Conservation (phyloP, 768 basidiomycete genomes). For the Lenzites betulinus region DNA sequence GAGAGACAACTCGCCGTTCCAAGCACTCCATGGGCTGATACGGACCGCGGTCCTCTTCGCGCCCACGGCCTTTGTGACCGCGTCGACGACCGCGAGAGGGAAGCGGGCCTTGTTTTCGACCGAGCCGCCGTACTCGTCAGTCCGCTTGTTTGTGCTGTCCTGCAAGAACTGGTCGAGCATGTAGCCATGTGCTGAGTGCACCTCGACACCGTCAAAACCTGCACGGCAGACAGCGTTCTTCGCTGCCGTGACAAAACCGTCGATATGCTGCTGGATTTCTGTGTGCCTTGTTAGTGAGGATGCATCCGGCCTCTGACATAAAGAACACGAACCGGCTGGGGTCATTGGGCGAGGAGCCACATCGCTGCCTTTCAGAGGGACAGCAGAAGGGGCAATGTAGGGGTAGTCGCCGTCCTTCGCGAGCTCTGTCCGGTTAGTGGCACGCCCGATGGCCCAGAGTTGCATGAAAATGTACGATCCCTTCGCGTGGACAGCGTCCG, state of each 20-base stretch:
- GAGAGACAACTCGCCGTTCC: not conserved
- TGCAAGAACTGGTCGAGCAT: too few species aligned
- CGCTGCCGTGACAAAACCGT: not conserved
- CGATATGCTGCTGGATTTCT: not conserved
- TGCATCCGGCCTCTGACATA: too few species aligned
- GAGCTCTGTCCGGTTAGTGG: conserved; percentile 37
- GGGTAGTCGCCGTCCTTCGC: conserved; percentile 35
- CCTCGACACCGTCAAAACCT: not conserved
- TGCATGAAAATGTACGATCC: conserved; percentile 55
- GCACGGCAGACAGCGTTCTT: not conserved
- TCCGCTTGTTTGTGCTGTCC: conserved; percentile 44
- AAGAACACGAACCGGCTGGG: too few species aligned
- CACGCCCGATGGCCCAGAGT: conserved; percentile 56
- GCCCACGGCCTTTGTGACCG: conserved; percentile 42
- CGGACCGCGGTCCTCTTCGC: conserved; percentile 43
- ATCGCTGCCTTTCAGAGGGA: too few species aligned
- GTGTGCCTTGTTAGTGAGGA: conserved; percentile 1
- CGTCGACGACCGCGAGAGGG: conserved; percentile 42
- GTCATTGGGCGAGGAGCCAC: too few species aligned
- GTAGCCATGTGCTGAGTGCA: conserved; percentile 33
- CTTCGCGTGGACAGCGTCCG: conserved; percentile 55
- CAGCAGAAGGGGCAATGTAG: too few species aligned
- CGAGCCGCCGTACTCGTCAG: conserved; percentile 51
- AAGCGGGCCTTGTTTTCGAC: conserved; percentile 49
- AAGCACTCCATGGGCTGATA: conserved; percentile 33